phyloP scores from a whole-genome alignment of 257 asterid genomes.

The Ligustrum vulgare region DNA sequence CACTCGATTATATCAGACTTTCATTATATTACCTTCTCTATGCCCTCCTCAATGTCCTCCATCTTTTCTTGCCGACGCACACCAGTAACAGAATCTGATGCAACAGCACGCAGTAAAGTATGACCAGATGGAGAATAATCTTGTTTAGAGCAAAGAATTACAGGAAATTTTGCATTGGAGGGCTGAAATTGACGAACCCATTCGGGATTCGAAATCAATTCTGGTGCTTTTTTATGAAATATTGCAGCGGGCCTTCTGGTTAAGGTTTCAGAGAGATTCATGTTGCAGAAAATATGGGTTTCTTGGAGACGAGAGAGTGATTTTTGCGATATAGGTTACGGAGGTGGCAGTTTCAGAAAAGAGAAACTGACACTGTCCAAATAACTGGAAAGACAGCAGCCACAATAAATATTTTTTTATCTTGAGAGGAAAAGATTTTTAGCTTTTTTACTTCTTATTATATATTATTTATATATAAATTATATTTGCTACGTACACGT shows the following conservation, averaged over 20 bases:
- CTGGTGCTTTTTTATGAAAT: conserved; percentile 23
- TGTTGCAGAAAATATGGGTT: conserved; percentile 18
- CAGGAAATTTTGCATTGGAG: conserved; percentile 14
- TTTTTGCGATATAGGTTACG: not conserved
- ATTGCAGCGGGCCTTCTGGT: conserved; percentile 35
- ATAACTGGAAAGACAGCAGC: conserved; percentile 16
- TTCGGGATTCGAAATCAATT: conserved; percentile 29
- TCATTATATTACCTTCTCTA: conserved; percentile 60
- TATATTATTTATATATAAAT: too few relatives aligned
- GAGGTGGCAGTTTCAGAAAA: not conserved
- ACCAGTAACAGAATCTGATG: conserved; percentile 39
- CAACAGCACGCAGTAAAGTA: conserved; percentile 32
- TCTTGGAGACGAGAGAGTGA: conserved; percentile 4
- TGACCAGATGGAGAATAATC: conserved; percentile 11
- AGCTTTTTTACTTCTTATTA: too few relatives aligned
- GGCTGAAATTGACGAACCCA: conserved; percentile 34
- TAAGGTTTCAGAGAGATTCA: conserved; percentile 44
- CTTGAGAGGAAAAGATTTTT: not conserved
- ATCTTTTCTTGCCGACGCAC: conserved; percentile 25
- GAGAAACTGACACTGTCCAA: not conserved
- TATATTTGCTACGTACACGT: not conserved
- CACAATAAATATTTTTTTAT: conserved; percentile 2
- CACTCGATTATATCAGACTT: too few relatives aligned
- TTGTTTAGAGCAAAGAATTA: not conserved
- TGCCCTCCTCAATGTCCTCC: conserved; percentile 43